Percentiles rank a stretch among this genome's conserved stretches.
Evolutionary conservation across 805 yeast species (phyloP).

Genomic region (Starmerella vaccinii): DNA sequence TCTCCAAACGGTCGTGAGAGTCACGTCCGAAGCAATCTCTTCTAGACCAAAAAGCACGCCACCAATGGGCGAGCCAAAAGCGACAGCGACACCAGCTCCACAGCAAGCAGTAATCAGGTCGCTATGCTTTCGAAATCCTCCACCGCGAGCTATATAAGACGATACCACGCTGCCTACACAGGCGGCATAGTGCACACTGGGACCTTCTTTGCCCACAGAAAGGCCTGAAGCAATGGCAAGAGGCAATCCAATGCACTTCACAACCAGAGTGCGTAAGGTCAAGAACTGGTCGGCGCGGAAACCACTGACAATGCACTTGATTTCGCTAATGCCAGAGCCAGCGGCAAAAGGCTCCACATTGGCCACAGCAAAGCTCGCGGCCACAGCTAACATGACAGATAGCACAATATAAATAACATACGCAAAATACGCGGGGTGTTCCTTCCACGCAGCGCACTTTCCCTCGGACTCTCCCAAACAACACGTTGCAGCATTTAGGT

Average conservation of each 20-base stretch:
- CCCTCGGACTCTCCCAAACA: constrained; percentile 51
- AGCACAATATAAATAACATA: constrained; percentile 51
- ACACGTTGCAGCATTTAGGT: constrained; percentile 67
- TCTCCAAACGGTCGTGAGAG: constrained; percentile 75
- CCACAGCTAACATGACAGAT: constrained; percentile 51
- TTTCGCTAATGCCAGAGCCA: constrained; percentile 95
- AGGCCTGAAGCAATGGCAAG: constrained; percentile 87
- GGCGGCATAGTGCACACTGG: constrained; percentile 94
- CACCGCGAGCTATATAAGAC: constrained; percentile 28
- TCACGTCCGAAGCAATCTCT: constrained; percentile 65
- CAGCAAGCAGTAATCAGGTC: constrained; percentile 79
- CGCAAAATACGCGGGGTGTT: constrained; percentile 43
- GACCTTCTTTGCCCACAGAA: constrained; percentile 96
- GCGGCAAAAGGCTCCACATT: constrained; percentile 80
- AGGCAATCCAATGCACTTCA: constrained; percentile 76
- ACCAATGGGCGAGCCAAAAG: constrained; percentile 88
- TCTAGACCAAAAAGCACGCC: constrained; percentile 91
- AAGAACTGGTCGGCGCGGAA: constrained; percentile 70
- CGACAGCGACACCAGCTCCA: constrained; percentile 98
- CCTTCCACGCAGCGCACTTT: constrained; percentile 54
- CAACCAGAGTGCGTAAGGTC: constrained; percentile 56
- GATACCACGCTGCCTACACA: constrained; percentile 76
- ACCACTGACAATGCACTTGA: constrained; percentile 88
- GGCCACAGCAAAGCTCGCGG: constrained; percentile 61
- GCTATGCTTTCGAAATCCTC: constrained; percentile 34